Percentiles rank a stretch among this genome's conserved stretches.
Conservation (phyloP, 441 rosid genomes). For the Melianthus villosus region DNA sequence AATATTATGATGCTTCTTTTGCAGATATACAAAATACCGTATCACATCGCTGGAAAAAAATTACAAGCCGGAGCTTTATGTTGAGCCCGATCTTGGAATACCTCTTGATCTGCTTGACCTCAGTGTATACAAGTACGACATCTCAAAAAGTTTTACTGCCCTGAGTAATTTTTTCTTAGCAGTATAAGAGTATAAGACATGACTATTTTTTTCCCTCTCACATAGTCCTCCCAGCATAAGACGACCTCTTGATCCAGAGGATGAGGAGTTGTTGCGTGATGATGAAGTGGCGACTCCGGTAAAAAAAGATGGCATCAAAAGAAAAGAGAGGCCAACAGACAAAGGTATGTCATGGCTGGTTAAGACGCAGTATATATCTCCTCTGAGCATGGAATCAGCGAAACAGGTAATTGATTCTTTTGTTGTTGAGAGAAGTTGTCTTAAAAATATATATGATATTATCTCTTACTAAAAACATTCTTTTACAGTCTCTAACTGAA, state of each 20-base stretch:
- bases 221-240: constrained; percentile 46
- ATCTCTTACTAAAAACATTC: constrained; percentile 5
- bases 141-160: constrained; percentile 4
- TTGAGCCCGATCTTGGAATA: constrained; percentile 96
- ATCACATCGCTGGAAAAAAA: constrained; percentile 78
- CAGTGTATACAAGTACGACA: constrained; percentile 72
- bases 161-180: constrained; percentile 1
- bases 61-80: constrained; percentile 77
- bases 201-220: constrained; percentile 5
- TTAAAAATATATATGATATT: constrained; percentile 4
- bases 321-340: constrained; percentile 89
- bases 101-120: constrained; percentile 94
- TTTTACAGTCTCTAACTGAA: constrained; percentile 72
- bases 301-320: constrained; percentile 73
- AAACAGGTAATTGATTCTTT: constrained; percentile 37
- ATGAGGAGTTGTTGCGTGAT: constrained; percentile 75
- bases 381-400: constrained; percentile 64
- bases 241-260: constrained; percentile 70
- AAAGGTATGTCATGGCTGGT: constrained; percentile 97
- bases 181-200: constrained; percentile 4
- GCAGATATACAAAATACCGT: constrained; percentile 69
- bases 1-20: constrained; percentile 5
- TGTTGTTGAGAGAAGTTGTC: background rate
- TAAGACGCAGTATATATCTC: constrained; percentile 90
- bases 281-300: constrained; percentile 65